Evolutionary conservation across 768 basidiomycete species (phyloP), one percentile per base, ranked within the genome.

Genomic region (Termitomyces sp.): DNA sequence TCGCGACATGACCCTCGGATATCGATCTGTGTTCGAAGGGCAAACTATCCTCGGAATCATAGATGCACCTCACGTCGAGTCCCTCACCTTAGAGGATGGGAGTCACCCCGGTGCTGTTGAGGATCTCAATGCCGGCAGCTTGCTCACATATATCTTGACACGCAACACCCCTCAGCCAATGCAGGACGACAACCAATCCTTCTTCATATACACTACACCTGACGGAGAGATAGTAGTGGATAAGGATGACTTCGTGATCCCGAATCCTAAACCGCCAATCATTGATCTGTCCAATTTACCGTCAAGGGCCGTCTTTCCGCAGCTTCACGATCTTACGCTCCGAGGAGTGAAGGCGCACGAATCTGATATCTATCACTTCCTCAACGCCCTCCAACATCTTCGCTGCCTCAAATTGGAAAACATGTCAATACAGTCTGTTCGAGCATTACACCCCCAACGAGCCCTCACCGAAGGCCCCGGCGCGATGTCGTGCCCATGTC

Each of bases 71-170:
- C 70, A 70, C 61, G 67, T 79, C 15, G 67, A 60, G 52, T 64
- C 63, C 6, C 70, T 88, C 32, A 66, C 68, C 1, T 67, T 88
- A 6, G 79, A 81, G 59, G 82, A 86, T 63, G 74, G 75, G 9
- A 77, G 73, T 4, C 75, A 82, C 62, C 75, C 78, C 18, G 76
- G 71, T 28, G 75, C 74, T 56, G 70, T 74, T 16, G 73, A 74
- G n/a, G 75, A 75, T 9, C 68, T 79, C 51, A 78, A 84, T 60
- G 78, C 74, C 1, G 70, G 73, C 28, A 70, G 69, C 54, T 67
- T 85, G 24, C 68, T 79, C 20, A 67, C 69, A 52, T 78, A 76
- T 68, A 64, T 76, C 42, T 77, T 71, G 2, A 75, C 76, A n/a
- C 73, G 75, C 50, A 67, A 68, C 24, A 70, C 67, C 59, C 64